Conservation (phyloP, 2,329 filamentous ascomycete genomes). For the Penicillium sp. region DNA sequence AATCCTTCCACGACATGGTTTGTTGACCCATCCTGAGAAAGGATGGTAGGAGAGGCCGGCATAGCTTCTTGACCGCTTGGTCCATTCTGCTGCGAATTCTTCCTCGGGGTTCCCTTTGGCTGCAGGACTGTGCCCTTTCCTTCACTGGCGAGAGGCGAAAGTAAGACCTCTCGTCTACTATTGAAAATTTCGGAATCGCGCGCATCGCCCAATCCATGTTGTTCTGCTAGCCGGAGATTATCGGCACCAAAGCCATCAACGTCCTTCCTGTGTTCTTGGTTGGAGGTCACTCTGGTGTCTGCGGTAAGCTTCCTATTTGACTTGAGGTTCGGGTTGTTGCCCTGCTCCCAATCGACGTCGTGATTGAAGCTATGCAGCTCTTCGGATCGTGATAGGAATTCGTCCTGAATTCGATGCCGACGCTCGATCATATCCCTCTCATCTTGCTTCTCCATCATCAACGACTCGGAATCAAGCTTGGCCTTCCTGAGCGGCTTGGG, state of each 20-base stretch:
- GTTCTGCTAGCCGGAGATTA: conserved; percentile 70
- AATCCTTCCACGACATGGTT: conserved; percentile 31
- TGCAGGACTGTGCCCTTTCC: conserved; percentile 64
- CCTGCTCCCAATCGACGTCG: conserved; percentile 68
- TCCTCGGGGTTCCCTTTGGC: conserved; percentile 53
- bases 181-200: conserved; percentile 73
- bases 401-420: conserved; percentile 56
- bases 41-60: conserved; percentile 21
- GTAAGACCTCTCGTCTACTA: conserved; percentile 71
- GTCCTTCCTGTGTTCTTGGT: conserved; percentile 70
- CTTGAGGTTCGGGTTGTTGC: conserved; percentile 62
- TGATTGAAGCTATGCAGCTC: conserved; percentile 73
- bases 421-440: conserved; percentile 50
- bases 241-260: conserved; percentile 79
- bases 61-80: conserved; percentile 27
- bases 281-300: conserved; percentile 64
- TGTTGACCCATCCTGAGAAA: conserved; percentile 26
- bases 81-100: conserved; percentile 29
- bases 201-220: conserved; percentile 64
- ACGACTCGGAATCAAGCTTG: conserved; percentile 35
- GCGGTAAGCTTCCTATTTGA: conserved; percentile 59
- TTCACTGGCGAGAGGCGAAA: conserved; percentile 67
- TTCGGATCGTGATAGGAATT: conserved; percentile 62
- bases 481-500: conserved; percentile 29
- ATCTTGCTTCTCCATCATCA: conserved; percentile 43